Percentiles rank a stretch among this genome's conserved stretches.
Conservation (phyloP, 257 asterid species). For the Primulina eburnea region DNA sequence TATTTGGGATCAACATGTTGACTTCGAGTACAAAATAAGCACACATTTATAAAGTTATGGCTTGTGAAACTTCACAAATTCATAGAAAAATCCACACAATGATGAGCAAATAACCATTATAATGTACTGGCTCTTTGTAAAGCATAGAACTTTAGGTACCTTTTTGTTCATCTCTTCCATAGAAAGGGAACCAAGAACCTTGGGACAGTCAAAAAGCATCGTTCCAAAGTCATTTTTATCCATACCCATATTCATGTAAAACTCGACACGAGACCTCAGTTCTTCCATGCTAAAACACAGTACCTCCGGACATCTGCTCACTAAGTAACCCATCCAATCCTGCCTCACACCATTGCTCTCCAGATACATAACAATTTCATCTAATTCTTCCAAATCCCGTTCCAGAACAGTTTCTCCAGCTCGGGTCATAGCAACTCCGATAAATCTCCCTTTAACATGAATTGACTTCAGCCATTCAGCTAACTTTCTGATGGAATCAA, state of each 20-base stretch:
- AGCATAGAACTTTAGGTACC: constrained; percentile 39
- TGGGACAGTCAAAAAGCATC: constrained; percentile 89
- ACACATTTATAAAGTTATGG: not conserved
- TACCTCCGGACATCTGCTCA: constrained; percentile 80
- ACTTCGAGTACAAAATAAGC: not conserved
- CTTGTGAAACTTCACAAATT: not conserved
- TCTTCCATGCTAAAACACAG: constrained; percentile 73
- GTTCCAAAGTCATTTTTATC: constrained; percentile 79
- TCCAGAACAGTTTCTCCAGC: constrained; percentile 51
- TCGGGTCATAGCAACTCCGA: constrained; percentile 67
- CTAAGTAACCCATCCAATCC: constrained; percentile 88
- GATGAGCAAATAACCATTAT: not conserved
- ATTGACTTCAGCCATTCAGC: constrained; percentile 77
- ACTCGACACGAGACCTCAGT: constrained; percentile 51
- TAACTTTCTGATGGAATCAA: constrained; percentile 46
- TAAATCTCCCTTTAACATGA: constrained; percentile 77
- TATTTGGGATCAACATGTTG: not conserved
- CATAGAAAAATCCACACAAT: constrained; percentile 1
- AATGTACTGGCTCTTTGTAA: not conserved
- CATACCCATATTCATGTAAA: constrained; percentile 80
- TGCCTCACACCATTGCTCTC: constrained; percentile 72
- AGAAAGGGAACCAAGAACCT: constrained; percentile 76
- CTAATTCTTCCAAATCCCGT: constrained; percentile 55
- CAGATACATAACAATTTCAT: constrained; percentile 54
- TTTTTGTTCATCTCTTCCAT: constrained; percentile 90